Evolutionary conservation across 345 rosid species (phyloP), one percentile per base, ranked within the genome.

Genomic region (Clarkia xantiana): DNA sequence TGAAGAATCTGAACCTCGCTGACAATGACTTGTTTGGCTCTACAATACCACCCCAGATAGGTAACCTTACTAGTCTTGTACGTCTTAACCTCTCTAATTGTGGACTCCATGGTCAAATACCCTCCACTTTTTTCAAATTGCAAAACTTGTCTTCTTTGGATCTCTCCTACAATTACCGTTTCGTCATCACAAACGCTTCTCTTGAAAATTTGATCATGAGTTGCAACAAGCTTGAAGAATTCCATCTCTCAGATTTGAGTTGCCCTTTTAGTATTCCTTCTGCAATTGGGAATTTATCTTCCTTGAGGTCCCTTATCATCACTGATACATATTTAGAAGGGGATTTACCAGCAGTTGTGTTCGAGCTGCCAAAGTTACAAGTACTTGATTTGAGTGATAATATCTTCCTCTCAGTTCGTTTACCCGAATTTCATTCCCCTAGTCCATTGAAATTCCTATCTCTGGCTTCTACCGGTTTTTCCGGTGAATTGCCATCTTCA

Each of bases 1-100:
- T 59, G 10, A 42, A 22, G 50, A 42, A 20, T 16, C 48, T 57
- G 1, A 42, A 57, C 18, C 61, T 57, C 10, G 53, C 61, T 3
- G 17, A 1, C 42, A 57, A 49, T 10, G 0, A 25, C 42, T 49
- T 57, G 17, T 5, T 40, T 14, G 3, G 13, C 2, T 49, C 48
- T 25, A 2, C 42, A 2, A 57, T 57, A 12, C 54, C 61, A 0
- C 11, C 36, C 0, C 14, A 18, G 1, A 20, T 57, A 2, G 14
- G 61, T 18, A 11, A 45, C 13, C 47, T 57, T n/a, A n/a, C 47
- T 3, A 19, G 17, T 8, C 42, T 57, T 12, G 6, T 45, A 14
- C 8, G 17, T 29, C 55, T 57, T 12, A 23, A 25, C 20, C 54
- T 57, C 23, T 57, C 61, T 18, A 0, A 0, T 4, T 57, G 53